Conservation (phyloP, 2,329 filamentous ascomycete genomes). For the Stachybotrys chartarum region DNA sequence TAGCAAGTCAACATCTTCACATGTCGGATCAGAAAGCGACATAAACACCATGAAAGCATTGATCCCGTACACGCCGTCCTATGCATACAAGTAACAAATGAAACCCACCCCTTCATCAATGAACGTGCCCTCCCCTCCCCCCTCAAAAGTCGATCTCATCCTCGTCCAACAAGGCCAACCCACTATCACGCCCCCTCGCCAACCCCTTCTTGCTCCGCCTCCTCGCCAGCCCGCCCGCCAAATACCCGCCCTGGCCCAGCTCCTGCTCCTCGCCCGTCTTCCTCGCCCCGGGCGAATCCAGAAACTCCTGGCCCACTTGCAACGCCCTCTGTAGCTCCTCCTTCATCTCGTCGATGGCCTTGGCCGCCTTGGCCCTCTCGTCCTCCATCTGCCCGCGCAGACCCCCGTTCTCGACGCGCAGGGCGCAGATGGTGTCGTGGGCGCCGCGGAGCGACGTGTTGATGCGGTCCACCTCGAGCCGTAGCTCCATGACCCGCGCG, state of each 20-base stretch:
- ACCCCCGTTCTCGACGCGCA: conserved; percentile 39
- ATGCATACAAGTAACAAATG: background rate
- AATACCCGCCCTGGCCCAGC: conserved; percentile 10
- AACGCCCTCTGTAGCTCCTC: conserved; percentile 42
- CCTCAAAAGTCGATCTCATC: conserved; percentile 32
- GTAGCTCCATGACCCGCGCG: conserved; percentile 39
- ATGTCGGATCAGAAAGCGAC: background rate
- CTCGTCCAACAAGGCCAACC: conserved; percentile 47
- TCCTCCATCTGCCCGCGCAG: conserved; percentile 27
- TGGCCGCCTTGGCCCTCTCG: conserved; percentile 31
- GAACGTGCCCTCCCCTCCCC: background rate
- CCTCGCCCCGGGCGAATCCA: conserved; percentile 22
- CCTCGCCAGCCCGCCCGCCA: conserved; percentile 20
- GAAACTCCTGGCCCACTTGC: conserved; percentile 36
- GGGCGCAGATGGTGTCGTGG: conserved; percentile 34
- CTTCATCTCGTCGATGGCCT: conserved; percentile 42
- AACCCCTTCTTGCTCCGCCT: conserved; percentile 27
- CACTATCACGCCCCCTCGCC: conserved; percentile 44
- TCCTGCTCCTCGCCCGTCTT: background rate
- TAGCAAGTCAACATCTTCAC: conserved; percentile 1
- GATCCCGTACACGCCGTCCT: background rate
- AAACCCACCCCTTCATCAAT: background rate
- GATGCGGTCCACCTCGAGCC: conserved; percentile 39
- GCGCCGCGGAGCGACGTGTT: conserved; percentile 38
- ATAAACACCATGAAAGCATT: no score